Base-by-base conservation (phyloP, 2,329 filamentous ascomycete species). In the Sarocladiaceae sp. region DNA sequence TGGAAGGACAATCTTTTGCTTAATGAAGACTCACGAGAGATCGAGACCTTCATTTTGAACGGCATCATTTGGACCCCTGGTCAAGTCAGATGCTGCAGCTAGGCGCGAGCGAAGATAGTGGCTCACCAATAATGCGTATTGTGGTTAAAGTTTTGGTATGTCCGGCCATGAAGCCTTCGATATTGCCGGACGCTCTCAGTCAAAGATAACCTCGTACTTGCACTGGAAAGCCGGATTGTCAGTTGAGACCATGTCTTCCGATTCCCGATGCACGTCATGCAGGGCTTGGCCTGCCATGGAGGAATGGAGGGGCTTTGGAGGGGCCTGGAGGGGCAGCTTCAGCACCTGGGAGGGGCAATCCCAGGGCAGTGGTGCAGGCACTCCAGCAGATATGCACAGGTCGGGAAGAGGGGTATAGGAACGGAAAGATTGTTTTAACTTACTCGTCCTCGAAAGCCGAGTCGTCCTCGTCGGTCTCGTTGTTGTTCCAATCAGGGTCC, bases 111-210 rank as follows among this genome's bases (percentile, higher is more conserved):
- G 18, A 5, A 22, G 26, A 28, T 13, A 17, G 12, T 15, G 12
- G 51, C 39, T 15, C 20, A 55, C 58, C 60, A 60, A 50, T 60
- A 60, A 20, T 55, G 17, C 15, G 57, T 10, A 53, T 56, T 13
- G 47, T 52, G 37, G 31, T 53, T 54, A 40, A 53, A 63, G 50
- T 56, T 59, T 52, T 67, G 65, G 49, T 60, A 67, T 5, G 60
- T 64, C 6, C 65, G 56, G 17, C 65, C 65, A 22, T 65, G 55
- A 18, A 67, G 52, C 10, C 56, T 60, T 11, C 64, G 57, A 55
- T 65, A 66, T 2, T 60, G 50, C 7, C 65, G 54, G 22, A 66
- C 64, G 50, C 58, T 60, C 22, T 50, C 29, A 18, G 29, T 50
- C 10, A 50, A 23, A n/a, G 47, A 50, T 10, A n/a, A 18, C 18